Evolutionary conservation across 371 early-diverging fungal genomes (phyloP), one percentile per base, ranked within the genome.

Genomic region (Dichotomocladium elegans): DNA sequence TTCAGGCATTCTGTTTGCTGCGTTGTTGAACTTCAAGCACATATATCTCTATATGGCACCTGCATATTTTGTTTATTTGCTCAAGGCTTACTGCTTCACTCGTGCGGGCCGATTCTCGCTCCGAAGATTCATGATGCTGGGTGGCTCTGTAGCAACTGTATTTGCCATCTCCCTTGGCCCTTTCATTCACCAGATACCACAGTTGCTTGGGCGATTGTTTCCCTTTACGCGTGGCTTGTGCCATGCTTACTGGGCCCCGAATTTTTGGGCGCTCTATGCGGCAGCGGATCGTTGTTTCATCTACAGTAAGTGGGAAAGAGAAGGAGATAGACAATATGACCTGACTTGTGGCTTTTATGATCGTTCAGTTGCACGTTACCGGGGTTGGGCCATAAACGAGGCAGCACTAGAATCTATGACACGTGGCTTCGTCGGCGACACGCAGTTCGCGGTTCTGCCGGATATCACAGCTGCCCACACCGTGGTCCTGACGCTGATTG

Each of bases 171-270:
- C 96, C 0, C 77, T 97, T 51, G 92, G 87, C 2, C 98, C 98
- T 0, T 95, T 96, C 57, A 61, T 74, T 3, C 77, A 73, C 40
- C 90, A 90, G 47, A 40, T 88, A 11, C 86, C 85, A 10, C 91
- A 92, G 57, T 64, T 98, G n/a, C 53, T 86, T 3, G 63, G 81
- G n/a, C 85, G 98, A 2, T 79, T 98, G 29, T 98, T 98, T 61
- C 96, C 96, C 8, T 98, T 98, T 74, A 93, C 91, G 64, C 87
- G 98, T 12, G 98, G 98, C 12, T 80, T 98, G 17, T 87, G 87
- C 60, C 97, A 96, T 66, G 95, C 96, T 4, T 95, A 89, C 65
- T 96, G 98, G 98, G 98, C 98, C 0, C 95, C 97, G 15, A 98
- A 98, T 64, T 83, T 93, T 64, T 98, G 97, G 97, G 95, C 97